phyloP scores from a whole-genome alignment of 2,329 filamentous ascomycete species.

The Hymenotorrendiella dingleyae region DNA sequence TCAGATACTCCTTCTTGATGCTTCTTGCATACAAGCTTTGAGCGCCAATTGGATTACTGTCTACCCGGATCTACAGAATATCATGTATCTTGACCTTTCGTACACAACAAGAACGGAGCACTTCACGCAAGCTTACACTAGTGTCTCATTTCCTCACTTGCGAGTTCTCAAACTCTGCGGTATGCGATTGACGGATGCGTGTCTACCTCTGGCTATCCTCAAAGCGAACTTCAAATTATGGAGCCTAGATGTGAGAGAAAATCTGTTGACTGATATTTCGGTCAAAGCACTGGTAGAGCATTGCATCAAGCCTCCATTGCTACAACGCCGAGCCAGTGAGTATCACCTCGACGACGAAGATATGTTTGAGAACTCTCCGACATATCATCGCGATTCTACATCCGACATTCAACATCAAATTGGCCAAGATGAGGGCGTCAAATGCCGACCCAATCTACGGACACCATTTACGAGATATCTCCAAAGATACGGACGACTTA shows the following conservation, averaged over 20 bases:
- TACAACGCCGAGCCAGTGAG: not conserved
- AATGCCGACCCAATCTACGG: conserved; percentile 10
- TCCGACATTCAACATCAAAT: not conserved
- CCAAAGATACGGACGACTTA: conserved; percentile 34
- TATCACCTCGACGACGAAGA: not conserved
- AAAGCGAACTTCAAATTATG: conserved; percentile 14
- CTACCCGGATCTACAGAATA: not conserved
- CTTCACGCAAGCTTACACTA: not conserved
- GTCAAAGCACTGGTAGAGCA: conserved; percentile 31
- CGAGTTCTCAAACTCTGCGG: conserved; percentile 45
- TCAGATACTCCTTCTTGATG: not conserved
- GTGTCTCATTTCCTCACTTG: not conserved
- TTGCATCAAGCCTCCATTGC: conserved; percentile 28
- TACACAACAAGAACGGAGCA: conserved; percentile 6
- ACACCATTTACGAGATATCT: conserved; percentile 24
- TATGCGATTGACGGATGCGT: conserved; percentile 40
- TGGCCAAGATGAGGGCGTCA: not conserved
- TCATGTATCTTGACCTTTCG: conserved; percentile 21
- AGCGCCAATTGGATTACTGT: not conserved
- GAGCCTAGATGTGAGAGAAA: conserved; percentile 44
- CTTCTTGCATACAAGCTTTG: not conserved
- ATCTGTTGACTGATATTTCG: conserved; percentile 43
- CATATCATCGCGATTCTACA: conserved; percentile 4
- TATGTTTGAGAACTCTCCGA: conserved; percentile 10
- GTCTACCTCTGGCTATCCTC: conserved; percentile 32